Percentiles rank a stretch among this genome's conserved stretches.
phyloP scores from a whole-genome alignment of 1,284 basidiomycete species.

The Moniliophthora roreri region DNA sequence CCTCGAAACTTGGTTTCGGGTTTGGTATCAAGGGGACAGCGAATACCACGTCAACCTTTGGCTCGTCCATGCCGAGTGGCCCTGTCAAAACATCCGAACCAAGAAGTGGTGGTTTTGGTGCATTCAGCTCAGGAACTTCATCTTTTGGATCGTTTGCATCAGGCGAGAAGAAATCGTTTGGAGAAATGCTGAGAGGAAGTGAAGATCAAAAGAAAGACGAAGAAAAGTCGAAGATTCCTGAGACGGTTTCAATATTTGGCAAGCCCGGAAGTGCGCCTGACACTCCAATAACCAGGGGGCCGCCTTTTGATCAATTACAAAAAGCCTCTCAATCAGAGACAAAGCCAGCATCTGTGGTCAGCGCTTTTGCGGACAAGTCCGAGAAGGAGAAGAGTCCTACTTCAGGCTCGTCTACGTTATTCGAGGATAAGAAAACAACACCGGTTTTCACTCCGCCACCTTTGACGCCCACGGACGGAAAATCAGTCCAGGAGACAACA shows the following conservation, averaged over 20 bases:
- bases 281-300: too few relatives aligned
- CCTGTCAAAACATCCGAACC: conserved; percentile 28
- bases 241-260: conserved; percentile 6
- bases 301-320: neutral
- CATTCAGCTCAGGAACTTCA: conserved; percentile 43
- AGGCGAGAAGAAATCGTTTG: conserved; percentile 38
- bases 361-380: too few relatives aligned
- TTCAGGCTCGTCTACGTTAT: neutral
- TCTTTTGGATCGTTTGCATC: conserved; percentile 42
- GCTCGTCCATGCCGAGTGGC: conserved; percentile 26
- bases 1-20: conserved; percentile 17
- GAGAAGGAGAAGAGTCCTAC: too few relatives aligned
- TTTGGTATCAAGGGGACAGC: neutral
- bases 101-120: conserved; percentile 41
- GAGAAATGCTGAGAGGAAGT: conserved; percentile 33
- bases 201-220: conserved; percentile 13
- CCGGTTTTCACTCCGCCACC: neutral
- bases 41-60: neutral
- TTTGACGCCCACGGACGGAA: neutral
- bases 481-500: neutral
- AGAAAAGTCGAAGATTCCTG: conserved; percentile 12
- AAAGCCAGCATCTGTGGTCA: too few relatives aligned
- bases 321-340: too few relatives aligned
- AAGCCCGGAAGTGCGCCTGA: too few relatives aligned
- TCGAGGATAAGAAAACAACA: neutral